phyloP scores from a whole-genome alignment of 345 rosid species.

The Combretum micranthum region DNA sequence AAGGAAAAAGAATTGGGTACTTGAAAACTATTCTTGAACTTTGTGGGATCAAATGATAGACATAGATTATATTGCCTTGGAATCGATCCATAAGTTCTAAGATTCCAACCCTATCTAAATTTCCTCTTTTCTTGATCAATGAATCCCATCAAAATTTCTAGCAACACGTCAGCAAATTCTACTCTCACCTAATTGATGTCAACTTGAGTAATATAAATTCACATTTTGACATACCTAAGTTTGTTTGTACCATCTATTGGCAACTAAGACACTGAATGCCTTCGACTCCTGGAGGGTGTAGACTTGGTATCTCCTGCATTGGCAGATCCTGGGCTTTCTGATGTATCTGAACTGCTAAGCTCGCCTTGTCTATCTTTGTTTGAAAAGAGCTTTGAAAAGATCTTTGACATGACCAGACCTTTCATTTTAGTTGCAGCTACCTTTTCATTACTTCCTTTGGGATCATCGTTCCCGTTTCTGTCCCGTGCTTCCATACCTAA shows the following conservation, averaged over 20 bases:
- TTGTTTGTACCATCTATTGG: not conserved
- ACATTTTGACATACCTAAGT: not conserved
- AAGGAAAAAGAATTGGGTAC: not conserved
- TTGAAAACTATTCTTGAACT: no score
- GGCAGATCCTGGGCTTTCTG: slow-evolving; percentile 37
- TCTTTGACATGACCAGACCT: slow-evolving; percentile 10
- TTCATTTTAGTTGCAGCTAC: slow-evolving; percentile 13
- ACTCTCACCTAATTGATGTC: slow-evolving; percentile 16
- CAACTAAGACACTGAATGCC: slow-evolving; percentile 40
- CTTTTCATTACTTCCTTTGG: not conserved
- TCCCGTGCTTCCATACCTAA: slow-evolving; percentile 2
- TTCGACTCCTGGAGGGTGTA: slow-evolving; percentile 65
- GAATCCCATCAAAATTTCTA: slow-evolving; percentile 9
- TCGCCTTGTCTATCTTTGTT: slow-evolving; percentile 17
- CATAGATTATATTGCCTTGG: not conserved
- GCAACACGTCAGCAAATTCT: slow-evolving; percentile 12
- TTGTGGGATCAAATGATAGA: no score
- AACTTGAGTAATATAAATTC: not conserved
- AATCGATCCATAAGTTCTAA: not conserved
- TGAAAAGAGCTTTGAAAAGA: slow-evolving; percentile 18
- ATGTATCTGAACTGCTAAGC: slow-evolving; percentile 20
- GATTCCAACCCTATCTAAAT: not conserved
- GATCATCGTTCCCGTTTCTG: not conserved
- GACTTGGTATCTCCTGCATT: slow-evolving; percentile 65
- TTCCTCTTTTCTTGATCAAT: slow-evolving; percentile 1